phyloP scores from a whole-genome alignment of 2,329 filamentous ascomycete species.

The Paracoccidioides lutzii region DNA sequence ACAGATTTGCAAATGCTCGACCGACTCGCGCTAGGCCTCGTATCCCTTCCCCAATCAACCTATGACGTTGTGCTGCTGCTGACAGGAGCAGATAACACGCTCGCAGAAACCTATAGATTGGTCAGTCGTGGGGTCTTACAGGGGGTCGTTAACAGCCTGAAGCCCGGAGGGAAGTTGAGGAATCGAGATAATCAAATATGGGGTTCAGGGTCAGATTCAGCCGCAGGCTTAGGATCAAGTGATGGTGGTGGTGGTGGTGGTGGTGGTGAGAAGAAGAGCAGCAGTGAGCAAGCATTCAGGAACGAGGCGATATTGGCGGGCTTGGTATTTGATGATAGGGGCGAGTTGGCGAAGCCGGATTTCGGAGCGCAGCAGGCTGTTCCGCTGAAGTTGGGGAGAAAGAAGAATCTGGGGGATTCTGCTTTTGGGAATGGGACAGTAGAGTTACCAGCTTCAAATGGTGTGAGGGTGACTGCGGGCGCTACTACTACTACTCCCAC shows the following conservation, averaged over 20 bases:
- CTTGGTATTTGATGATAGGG: conserved; percentile 45
- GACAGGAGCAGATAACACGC: conserved; percentile 57
- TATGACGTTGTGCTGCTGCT: conserved; percentile 82
- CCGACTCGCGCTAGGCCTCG: conserved; percentile 69
- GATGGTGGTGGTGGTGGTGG: conserved; percentile 32
- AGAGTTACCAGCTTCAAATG: conserved; percentile 18
- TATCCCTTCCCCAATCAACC: conserved; percentile 58
- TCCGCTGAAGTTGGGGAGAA: conserved; percentile 51
- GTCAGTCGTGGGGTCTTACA: conserved; percentile 56
- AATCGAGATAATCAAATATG: conserved; percentile 3
- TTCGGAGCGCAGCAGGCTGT: conserved; percentile 45
- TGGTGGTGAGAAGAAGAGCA: not conserved
- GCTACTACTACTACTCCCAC: not conserved
- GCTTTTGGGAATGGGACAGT: conserved; percentile 2
- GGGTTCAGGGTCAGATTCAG: not conserved
- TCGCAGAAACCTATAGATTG: conserved; percentile 36
- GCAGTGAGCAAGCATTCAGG: conserved; percentile 12
- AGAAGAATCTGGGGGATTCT: conserved; percentile 33
- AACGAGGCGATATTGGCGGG: conserved; percentile 79
- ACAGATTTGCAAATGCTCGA: conserved; percentile 98
- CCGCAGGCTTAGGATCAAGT: too few relatives aligned
- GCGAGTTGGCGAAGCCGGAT: conserved; percentile 63
- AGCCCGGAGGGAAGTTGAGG: conserved; percentile 52
- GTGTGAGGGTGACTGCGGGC: conserved; percentile 4
- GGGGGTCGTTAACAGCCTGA: conserved; percentile 57